Evolutionary conservation across 352 stramenopile species (phyloP), one percentile per base, ranked within the genome.

Genomic region (Plasmopara halstedii): DNA sequence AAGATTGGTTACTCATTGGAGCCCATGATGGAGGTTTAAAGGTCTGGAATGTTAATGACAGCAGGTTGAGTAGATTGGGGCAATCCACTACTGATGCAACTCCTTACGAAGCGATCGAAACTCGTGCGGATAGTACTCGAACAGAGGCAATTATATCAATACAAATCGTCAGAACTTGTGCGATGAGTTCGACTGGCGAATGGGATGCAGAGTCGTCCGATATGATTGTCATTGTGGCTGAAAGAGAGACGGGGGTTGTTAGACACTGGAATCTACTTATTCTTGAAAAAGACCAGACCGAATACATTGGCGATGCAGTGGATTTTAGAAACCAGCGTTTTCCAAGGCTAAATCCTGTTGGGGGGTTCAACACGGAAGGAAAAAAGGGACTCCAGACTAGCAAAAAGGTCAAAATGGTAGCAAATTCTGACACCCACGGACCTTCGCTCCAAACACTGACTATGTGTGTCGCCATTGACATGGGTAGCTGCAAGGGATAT

Each of bases 1-100:
- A 58, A 10, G 42, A 67, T 14, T 91, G 79, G 79, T 50, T 91
- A 15, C 62, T 86, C 22, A 67, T 58, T 19, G 70, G 73, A 0
- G 63, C 73, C 21, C 25, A 2, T 1, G 67, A 56, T 18, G 74
- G 74, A 11, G 31, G 52, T 0, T 46, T 91, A 18, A 70, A 62
- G 11, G 62, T 85, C 7, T 91, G 79, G 79, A 73, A 66, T 25
- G 54, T 72, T 4, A 64, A 58, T 20, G 54, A 44, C 6, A 62
- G 35, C 39, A 18, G 36, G 6, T 53, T 46, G 0, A 64, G 55
- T 7, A 27, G 19, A 7, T 49, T 43, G 6, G 42, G 26, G n/a
- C 13, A 53, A n/a, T 63, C 60, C 21, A 53, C 58, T 18, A 44
- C 49, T 7, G 58, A 56, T 40, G 37, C 53, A 39, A 48, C 51